A percentile compares a stretch with the other conserved stretches of the same genome.
phyloP scores from a whole-genome alignment of 192 early-diverging fungal species.

The Pilobolus umbonatus region DNA sequence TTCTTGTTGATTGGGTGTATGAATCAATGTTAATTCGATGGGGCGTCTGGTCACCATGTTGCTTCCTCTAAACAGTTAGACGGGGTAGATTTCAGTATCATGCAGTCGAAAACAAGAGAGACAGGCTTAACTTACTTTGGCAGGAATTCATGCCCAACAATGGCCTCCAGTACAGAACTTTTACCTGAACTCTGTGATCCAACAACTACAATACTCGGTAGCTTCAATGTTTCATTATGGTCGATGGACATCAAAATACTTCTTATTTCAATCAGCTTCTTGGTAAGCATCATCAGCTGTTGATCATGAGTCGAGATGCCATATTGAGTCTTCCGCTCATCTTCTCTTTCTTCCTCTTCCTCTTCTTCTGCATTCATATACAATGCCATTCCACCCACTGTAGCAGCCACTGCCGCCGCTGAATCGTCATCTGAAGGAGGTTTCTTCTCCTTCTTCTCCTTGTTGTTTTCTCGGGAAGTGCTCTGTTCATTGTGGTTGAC shows the following conservation, averaged over 20 bases:
- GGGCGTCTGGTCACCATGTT: conserved; percentile 85
- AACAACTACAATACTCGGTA: conserved; percentile 88
- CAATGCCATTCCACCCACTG: conserved; percentile 29
- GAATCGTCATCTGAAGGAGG: conserved; percentile 23
- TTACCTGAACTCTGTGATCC: conserved; percentile 88
- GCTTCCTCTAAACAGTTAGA: conserved; percentile 40
- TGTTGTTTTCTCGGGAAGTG: too few relatives aligned
- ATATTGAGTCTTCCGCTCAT: not conserved
- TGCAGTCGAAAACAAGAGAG: not conserved
- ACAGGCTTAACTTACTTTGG: too few relatives aligned
- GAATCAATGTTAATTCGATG: conserved; percentile 79
- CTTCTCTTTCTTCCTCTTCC: conserved; percentile 13
- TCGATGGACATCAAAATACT: conserved; percentile 88
- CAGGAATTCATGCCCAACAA: conserved; percentile 81
- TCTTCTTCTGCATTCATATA: conserved; percentile 11
- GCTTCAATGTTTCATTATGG: conserved; percentile 65
- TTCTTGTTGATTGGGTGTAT: conserved; percentile 69
- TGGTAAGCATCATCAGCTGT: conserved; percentile 83
- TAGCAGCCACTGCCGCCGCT: conserved; percentile 41
- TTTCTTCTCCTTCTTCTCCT: too few relatives aligned
- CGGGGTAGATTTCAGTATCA: not conserved
- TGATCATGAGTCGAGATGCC: conserved; percentile 59
- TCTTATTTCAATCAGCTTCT: conserved; percentile 91
- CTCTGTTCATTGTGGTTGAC: too few relatives aligned
- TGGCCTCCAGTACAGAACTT: conserved; percentile 81